These are phyloP conservation scores for Millerozyma acaciae DNA, from an alignment of 805 yeast genomes.

Conservation along the genomic window DNA sequence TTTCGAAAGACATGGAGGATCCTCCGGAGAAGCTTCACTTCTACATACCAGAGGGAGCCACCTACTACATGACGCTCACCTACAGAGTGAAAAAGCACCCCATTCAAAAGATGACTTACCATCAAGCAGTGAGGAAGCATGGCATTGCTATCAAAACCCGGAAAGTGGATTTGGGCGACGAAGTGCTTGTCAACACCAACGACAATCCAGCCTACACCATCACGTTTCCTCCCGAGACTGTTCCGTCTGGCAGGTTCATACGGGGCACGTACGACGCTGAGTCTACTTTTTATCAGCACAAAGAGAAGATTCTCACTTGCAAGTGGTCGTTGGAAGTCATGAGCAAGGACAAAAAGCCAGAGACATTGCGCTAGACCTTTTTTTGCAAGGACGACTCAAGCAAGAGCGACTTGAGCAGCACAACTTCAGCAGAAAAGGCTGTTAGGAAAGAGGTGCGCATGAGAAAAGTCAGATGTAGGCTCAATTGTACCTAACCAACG, in stretches of 20 bases:
- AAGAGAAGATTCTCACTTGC: slow-evolving; percentile 11
- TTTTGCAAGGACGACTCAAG: no score
- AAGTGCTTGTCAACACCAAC: slow-evolving; percentile 14
- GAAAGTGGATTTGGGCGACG: slow-evolving; percentile 15
- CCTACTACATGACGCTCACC: slow-evolving; percentile 20
- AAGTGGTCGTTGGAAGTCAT: slow-evolving; percentile 18
- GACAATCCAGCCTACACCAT: slow-evolving; percentile 16
- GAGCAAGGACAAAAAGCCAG: slow-evolving; percentile 16
- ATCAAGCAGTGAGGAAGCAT: slow-evolving; percentile 25
- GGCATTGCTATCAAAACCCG: slow-evolving; percentile 23
- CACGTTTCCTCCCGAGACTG: slow-evolving; percentile 21
- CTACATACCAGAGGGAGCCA: slow-evolving; percentile 22
- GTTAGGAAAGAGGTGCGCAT: no score
- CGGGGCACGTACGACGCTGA: slow-evolving; percentile 25
- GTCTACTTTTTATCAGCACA: slow-evolving; percentile 18
- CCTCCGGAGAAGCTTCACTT: slow-evolving; percentile 22
- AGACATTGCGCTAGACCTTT: no score
- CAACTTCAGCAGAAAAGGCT: no score
- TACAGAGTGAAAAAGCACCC: slow-evolving; percentile 19
- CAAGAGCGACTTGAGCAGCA: no score
- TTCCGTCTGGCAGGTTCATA: slow-evolving; percentile 27
- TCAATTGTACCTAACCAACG: no score
- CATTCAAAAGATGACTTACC: slow-evolving; percentile 18
- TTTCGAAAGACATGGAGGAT: slow-evolving; percentile 21
- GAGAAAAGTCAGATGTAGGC: no score